Evolutionary conservation across 2,329 filamentous ascomycete species (phyloP), one percentile per base, ranked within the genome.

Genomic region (Paecilomyces fulvus): DNA sequence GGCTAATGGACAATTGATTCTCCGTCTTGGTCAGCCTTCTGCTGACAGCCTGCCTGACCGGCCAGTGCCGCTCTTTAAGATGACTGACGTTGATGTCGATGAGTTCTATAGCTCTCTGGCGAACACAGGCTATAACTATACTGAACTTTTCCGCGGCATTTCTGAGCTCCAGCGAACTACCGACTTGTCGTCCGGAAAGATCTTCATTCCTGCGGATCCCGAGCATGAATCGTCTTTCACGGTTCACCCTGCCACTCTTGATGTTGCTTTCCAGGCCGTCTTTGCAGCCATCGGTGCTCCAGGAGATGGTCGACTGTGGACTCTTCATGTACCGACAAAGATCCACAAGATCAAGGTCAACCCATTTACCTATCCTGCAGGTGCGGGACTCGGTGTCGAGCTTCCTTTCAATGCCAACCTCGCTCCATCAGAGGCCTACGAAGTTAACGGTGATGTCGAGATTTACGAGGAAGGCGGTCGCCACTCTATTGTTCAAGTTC

Each of bases 41-140:
- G 30, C 51, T 11, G 12, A 37, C 6, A 28, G 9, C 6, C 25
- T 58, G 11, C 53, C 53, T 28, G 30, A 31, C 3, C 14, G 43
- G 9, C 30, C 31, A 2, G 23, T 12, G 1, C 21, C 43, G 3
- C 20, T 20, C 14, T 21, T 21, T 4, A 50, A 52, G 17, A 23
- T 56, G 30, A 21, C 64, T 2, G 59, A 58, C 1, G 43, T 66
- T 12, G 62, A 67, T 11, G 37, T 55, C 0, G 62, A 67, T 10
- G 49, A 57, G 5, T 69, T 69, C 52, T 70, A 71, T 52, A 58
- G 57, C n/a, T 58, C 58, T 4, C 56, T 69, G 2, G 51, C 53
- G 0, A 51, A 64, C 0, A 56, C 66, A 23, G 68, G 68, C 7
- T 68, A 66, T 37, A 60, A 61, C 5, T 71, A 68, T 31, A 60